Evolutionary conservation across 169 alveolate genomes (phyloP).

Genomic region (Toxoplasma gondii): DNA sequence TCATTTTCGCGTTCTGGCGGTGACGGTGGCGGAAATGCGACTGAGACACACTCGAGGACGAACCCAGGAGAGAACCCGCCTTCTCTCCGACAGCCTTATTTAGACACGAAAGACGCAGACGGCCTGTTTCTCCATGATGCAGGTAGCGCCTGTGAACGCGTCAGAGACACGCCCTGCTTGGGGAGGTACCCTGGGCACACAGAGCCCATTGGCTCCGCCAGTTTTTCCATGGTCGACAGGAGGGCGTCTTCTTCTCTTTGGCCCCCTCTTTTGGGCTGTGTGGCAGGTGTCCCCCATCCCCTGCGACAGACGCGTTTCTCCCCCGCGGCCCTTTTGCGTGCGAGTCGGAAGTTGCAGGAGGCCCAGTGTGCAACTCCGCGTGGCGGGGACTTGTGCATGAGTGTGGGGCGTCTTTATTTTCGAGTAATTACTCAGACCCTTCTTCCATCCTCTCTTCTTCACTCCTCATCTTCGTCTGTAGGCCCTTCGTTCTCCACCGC

Average conservation of each 20-base stretch:
- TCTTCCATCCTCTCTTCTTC: conserved; percentile 1
- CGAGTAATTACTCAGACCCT: not conserved
- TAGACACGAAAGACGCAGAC: too few species aligned
- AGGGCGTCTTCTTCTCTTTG: not conserved
- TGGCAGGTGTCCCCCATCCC: not conserved
- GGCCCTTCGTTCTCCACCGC: not conserved
- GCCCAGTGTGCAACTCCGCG: not conserved
- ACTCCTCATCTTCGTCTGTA: not conserved
- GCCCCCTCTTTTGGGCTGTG: not conserved
- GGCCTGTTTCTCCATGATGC: too few species aligned
- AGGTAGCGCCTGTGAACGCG: too few species aligned
- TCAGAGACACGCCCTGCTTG: too few species aligned
- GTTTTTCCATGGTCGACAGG: not conserved
- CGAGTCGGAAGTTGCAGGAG: conserved; percentile 30
- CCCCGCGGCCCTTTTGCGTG: conserved; percentile 6
- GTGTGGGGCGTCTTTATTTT: not conserved
- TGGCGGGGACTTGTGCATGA: conserved; percentile 23
- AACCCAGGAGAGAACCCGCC: too few species aligned
- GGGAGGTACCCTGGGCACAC: too few species aligned
- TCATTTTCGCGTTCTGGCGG: too few species aligned
- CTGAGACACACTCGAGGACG: too few species aligned
- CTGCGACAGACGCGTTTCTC: not conserved
- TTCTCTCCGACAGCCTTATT: too few species aligned
- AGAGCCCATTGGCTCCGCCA: too few species aligned
- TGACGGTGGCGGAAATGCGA: too few species aligned